phyloP scores from a whole-genome alignment of 1,284 basidiomycete genomes.

The Trichosporon sp. region DNA sequence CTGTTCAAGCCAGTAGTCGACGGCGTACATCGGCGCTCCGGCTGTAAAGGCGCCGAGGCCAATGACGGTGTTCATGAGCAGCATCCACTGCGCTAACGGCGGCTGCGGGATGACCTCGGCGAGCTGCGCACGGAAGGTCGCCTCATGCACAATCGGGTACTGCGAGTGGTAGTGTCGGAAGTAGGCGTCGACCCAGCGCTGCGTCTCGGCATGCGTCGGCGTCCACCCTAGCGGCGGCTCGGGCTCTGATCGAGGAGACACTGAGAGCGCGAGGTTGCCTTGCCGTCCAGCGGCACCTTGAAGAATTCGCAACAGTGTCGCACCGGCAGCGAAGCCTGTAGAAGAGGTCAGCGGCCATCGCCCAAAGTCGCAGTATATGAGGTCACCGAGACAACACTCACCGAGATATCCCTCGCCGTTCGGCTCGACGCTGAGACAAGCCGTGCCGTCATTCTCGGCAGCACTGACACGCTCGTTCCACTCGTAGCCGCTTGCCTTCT shows the following conservation, averaged over 20 bases:
- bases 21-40: constrained; percentile 18
- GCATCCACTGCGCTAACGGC: constrained; percentile 17
- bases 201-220: neutral
- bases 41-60: constrained; percentile 27
- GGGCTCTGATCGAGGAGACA: neutral
- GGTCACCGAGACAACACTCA: constrained; percentile 5
- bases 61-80: constrained; percentile 22
- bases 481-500: constrained; percentile 19
- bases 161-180: constrained; percentile 26
- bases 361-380: neutral
- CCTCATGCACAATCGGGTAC: constrained; percentile 30
- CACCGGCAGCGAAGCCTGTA: constrained; percentile 23
- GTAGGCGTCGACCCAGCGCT: constrained; percentile 22
- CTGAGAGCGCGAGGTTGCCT: neutral
- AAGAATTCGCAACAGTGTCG: constrained; percentile 23
- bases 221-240: neutral
- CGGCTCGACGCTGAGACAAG: constrained; percentile 21
- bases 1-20: constrained; percentile 22
- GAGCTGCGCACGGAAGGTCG: constrained; percentile 27
- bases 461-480: constrained; percentile 19
- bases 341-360: neutral
- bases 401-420: constrained; percentile 25
- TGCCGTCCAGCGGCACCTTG: constrained; percentile 10
- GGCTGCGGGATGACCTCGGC: constrained; percentile 24
- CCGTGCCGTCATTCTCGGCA: constrained; percentile 23